Base-by-base conservation (phyloP, 192 early-diverging fungal genomes). In the Funneliformis mosseae region DNA sequence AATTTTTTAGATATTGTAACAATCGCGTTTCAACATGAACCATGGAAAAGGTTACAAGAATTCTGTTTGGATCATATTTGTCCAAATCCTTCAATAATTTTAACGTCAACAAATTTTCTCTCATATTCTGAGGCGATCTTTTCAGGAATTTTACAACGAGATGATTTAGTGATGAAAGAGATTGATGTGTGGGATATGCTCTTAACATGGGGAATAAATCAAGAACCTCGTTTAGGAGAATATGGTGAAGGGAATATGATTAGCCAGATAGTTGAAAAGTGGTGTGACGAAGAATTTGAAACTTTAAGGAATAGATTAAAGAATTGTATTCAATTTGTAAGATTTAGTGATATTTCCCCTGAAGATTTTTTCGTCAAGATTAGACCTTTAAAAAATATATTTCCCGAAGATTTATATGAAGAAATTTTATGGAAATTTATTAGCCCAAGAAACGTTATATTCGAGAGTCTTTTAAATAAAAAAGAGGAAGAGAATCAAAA, bases 161-260 rank as follows among this genome's bases (percentile, higher is more conserved):
- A 77, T 64, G 39, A 77, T 64, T n/a, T 77, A 43, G 12, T 42
- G 5, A 61, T 64, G 38, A 64, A 42, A 25, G 76, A 77, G 64
- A 64, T 77, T 45, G 42, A 25, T 9, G 23, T 64, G 14, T 77
- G 76, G 76, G 62, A 64, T 64, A 39, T 14, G 12, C 5, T 77
- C 5, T 25, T 77, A 23, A 21, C 39, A 77, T 77, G 76, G 76
- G 76, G 76, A 77, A n/a, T 39, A 18, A 25, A 18, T 14, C 76
- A 64, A 14, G n/a, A 33, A 21, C 41, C 59, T 10, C 4, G 39
- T 42, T 38, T 77, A 41, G 38, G 23, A 42, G 59, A 61, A 38
- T 23, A 33, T 7, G 1, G 23, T 41, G 45, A 74, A 46, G 50
- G 16, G 50, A 55, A 55, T 5, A 55, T n/a, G 50, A 55, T 55